phyloP scores from a whole-genome alignment of 2,329 filamentous ascomycete genomes.

The Fonsecaea pedrosoi region DNA sequence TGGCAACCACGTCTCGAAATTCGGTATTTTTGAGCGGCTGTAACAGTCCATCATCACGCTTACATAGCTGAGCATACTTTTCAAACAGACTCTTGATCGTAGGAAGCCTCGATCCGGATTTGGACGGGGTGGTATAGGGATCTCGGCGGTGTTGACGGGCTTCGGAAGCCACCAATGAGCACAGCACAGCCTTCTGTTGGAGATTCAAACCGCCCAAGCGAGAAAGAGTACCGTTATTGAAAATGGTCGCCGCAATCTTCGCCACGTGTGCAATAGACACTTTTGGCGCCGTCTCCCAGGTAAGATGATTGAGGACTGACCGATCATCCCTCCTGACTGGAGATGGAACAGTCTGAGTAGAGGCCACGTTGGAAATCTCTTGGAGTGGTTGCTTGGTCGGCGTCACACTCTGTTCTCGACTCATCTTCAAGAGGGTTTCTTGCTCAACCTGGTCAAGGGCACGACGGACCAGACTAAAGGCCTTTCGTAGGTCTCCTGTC shows the following conservation, averaged over 20 bases:
- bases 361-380: slow-evolving; percentile 72
- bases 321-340: slow-evolving; percentile 46
- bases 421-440: slow-evolving; percentile 75
- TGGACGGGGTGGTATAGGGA: slow-evolving; percentile 63
- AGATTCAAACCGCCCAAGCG: slow-evolving; percentile 87
- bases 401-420: slow-evolving; percentile 61
- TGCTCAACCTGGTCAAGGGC: slow-evolving; percentile 88
- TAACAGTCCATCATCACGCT: slow-evolving; percentile 77
- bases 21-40: slow-evolving; percentile 90
- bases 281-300: slow-evolving; percentile 79
- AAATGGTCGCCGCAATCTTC: slow-evolving; percentile 85
- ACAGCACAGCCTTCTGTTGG: slow-evolving; percentile 94
- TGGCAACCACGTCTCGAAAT: slow-evolving; percentile 90
- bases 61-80: slow-evolving; percentile 82
- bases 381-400: slow-evolving; percentile 78
- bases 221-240: slow-evolving; percentile 86
- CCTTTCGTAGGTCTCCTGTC: slow-evolving; percentile 91
- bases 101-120: slow-evolving; percentile 66
- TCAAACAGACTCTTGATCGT: slow-evolving; percentile 85
- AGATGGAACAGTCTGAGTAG: slow-evolving; percentile 52
- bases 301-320: slow-evolving; percentile 66
- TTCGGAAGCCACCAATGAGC: slow-evolving; percentile 85
- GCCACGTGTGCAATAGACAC: slow-evolving; percentile 91
- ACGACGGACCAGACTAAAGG: slow-evolving; percentile 89
- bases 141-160: slow-evolving; percentile 58